Percentiles rank a stretch among this genome's conserved stretches.
phyloP scores from a whole-genome alignment of 345 rosid species.

The Arabidopsis thaliana region TAIR10.1 NC_003071.7:17271001-17271500 shows the following conservation, averaged over 20 bases:
- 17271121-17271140: slow-evolving; percentile 5
- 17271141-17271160: not conserved
- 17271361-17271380: slow-evolving; percentile 50
- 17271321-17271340: slow-evolving; percentile 46
- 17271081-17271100: not conserved
- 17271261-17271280: not conserved
- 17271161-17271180: not conserved
- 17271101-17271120: not conserved
- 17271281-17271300: not conserved
- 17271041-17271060: not conserved
- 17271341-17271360: slow-evolving; percentile 63
- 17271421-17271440: slow-evolving; percentile 59
- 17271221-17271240: slow-evolving; percentile 39
- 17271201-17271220: slow-evolving; percentile 56
- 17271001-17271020: too few species aligned
- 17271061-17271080: not conserved
- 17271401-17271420: slow-evolving; percentile 47
- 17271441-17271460: slow-evolving; percentile 8
- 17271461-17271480: too few species aligned
- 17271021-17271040: not conserved
- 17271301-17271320: not conserved
- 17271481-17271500: not conserved
- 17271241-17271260: slow-evolving; percentile 55
- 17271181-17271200: slow-evolving; percentile 16
- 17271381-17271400: slow-evolving; percentile 51